These are phyloP conservation scores for Diplodia corticola DNA, from an alignment of 2,329 filamentous ascomycete genomes.

Conservation along the genomic window DNA sequence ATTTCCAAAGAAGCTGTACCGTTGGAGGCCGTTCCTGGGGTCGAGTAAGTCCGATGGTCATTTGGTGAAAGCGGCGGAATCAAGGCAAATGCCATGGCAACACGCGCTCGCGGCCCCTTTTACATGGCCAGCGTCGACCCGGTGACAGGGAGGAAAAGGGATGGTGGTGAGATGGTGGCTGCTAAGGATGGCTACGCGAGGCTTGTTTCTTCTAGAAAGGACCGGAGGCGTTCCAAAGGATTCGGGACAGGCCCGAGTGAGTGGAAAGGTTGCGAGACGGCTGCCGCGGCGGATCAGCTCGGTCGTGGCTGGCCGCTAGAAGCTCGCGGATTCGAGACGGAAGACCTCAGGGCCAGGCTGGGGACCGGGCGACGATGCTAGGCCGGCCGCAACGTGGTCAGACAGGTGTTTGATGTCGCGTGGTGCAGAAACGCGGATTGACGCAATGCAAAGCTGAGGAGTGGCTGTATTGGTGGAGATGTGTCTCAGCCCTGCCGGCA, in stretches of 20 bases:
- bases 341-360: not conserved
- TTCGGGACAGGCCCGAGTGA: not conserved
- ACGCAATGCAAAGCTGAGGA: constrained; percentile 8
- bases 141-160: not conserved
- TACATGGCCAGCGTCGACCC: not conserved
- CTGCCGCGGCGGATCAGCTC: not conserved
- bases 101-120: not conserved
- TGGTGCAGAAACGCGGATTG: constrained; percentile 1
- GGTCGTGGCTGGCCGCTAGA: constrained; percentile 5
- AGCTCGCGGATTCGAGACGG: not conserved
- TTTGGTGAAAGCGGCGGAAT: not conserved
- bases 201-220: not conserved
- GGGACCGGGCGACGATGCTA: constrained; percentile 16
- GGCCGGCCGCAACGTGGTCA: constrained; percentile 1
- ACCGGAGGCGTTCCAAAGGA: not conserved
- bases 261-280: not conserved
- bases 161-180: not conserved
- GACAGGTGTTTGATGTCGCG: not conserved
- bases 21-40: not conserved
- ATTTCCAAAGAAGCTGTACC: not conserved
- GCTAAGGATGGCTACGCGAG: not conserved
- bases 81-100: constrained; percentile 5
- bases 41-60: not conserved
- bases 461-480: constrained; percentile 13
- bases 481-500: constrained; percentile 19